phyloP scores from a whole-genome alignment of 257 asterid genomes.

The Solanum rostratum region DNA sequence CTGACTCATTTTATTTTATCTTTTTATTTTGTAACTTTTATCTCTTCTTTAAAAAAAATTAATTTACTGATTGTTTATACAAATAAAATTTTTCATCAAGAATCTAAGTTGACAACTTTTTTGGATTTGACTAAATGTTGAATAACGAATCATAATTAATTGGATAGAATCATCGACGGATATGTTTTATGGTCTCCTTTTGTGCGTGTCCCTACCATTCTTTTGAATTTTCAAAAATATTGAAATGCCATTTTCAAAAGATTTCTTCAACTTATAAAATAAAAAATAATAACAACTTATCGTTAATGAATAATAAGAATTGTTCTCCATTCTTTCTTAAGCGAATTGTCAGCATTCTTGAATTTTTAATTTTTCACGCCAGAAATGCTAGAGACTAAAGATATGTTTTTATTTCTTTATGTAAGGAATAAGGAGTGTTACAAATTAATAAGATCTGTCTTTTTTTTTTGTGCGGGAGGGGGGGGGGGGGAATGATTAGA shows the following conservation, averaged over 20 bases:
- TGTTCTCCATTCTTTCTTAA: not conserved
- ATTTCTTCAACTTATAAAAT: not conserved
- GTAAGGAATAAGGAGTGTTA: not conserved
- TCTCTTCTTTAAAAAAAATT: not conserved
- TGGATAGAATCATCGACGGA: not conserved
- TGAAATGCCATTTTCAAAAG: not conserved
- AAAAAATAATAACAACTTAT: not conserved
- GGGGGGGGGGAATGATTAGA: not conserved
- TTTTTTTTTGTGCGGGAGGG: not conserved
- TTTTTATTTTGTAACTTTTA: not conserved
- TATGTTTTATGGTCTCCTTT: not conserved
- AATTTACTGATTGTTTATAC: not conserved
- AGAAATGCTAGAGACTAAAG: not conserved
- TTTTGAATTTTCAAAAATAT: not conserved
- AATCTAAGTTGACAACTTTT: not conserved
- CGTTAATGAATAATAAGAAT: not conserved
- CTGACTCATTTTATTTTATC: not conserved
- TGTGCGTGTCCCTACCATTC: not conserved
- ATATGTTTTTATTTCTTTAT: not conserved
- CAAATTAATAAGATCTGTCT: not conserved
- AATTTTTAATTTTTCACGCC: not conserved
- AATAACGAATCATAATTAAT: not conserved
- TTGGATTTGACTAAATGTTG: not conserved
- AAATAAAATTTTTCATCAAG: not conserved
- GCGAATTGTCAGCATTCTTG: not conserved